Evolutionary conservation across 1,284 basidiomycete species (phyloP).

Genomic region (Cerrena zonata): DNA sequence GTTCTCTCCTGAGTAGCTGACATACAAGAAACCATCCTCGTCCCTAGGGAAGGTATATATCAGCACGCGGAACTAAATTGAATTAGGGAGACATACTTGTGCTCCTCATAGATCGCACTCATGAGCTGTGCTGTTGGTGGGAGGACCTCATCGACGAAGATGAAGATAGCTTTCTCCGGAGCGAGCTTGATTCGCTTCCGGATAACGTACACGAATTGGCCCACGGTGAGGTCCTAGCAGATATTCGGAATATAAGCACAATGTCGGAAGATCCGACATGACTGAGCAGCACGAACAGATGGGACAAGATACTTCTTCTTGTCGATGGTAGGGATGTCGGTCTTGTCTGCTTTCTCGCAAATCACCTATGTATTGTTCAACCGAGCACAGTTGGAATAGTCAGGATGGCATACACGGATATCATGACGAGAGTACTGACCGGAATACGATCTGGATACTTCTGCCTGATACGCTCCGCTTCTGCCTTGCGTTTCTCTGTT

Average conservation of each 20-base stretch:
- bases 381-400: constrained; percentile 7
- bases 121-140: constrained; percentile 97
- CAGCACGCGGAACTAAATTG: constrained; percentile 4
- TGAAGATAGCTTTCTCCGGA: constrained; percentile 99
- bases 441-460: constrained; percentile 99
- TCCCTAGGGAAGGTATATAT: constrained; percentile 51
- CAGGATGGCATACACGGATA: neutral
- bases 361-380: constrained; percentile 66
- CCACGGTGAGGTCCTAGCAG: constrained; percentile 88
- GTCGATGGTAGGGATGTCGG: constrained; percentile 98
- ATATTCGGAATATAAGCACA: neutral
- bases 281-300: constrained; percentile 53
- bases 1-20: constrained; percentile 96
- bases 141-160: constrained; percentile 97
- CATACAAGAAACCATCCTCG: constrained; percentile 93
- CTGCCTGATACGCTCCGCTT: constrained; percentile 93
- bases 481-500: constrained; percentile 95
- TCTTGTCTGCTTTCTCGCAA: constrained; percentile 98
- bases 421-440: constrained; percentile 37
- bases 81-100: constrained; percentile 65
- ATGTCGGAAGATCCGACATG: constrained; percentile 9
- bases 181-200: constrained; percentile 99
- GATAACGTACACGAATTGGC: constrained; percentile 99
- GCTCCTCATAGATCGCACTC: constrained; percentile 99
- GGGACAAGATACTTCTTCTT: constrained; percentile 99